A percentile compares a stretch with the other conserved stretches of the same genome.
Evolutionary conservation across 139 green algal genomes (phyloP).

Genomic region (Coelastrella sp.): DNA sequence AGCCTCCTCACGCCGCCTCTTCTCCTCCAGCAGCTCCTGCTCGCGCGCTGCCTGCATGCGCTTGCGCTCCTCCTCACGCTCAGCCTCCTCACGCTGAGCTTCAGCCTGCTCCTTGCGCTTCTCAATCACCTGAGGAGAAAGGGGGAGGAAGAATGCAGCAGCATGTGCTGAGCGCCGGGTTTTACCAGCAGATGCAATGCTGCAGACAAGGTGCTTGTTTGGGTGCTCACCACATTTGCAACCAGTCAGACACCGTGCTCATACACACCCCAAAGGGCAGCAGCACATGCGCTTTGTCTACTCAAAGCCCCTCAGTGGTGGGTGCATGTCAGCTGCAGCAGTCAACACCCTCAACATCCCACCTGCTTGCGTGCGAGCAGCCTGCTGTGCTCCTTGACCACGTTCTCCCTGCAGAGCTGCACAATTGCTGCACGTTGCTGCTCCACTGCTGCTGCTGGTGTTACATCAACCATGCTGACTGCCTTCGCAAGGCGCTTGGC

Average conservation of each 20-base stretch:
- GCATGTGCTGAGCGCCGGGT: background rate
- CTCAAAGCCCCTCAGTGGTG: no score
- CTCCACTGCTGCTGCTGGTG: constrained; percentile 42
- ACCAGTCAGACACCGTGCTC: background rate
- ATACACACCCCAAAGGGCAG: background rate
- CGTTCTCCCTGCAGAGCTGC: constrained; percentile 53
- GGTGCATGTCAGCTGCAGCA: background rate
- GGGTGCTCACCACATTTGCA: background rate
- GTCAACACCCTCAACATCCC: background rate
- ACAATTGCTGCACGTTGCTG: constrained; percentile 55
- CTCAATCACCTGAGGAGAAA: constrained; percentile 88
- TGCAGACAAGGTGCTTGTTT: background rate
- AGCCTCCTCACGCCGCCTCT: constrained; percentile 67
- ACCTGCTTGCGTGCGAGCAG: constrained; percentile 81
- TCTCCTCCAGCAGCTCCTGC: constrained; percentile 76
- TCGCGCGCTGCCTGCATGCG: constrained; percentile 67
- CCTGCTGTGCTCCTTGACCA: constrained; percentile 85
- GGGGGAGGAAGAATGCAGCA: background rate
- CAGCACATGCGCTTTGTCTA: no score
- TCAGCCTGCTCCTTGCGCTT: constrained; percentile 96
- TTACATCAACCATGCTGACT: constrained; percentile 66
- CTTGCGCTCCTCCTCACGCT: constrained; percentile 88
- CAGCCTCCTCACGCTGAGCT: constrained; percentile 80
- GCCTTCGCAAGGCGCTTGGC: constrained; percentile 81
- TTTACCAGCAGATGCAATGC: background rate